Conservation (phyloP, 345 rosid species). For the Euphorbia lathyris region DNA sequence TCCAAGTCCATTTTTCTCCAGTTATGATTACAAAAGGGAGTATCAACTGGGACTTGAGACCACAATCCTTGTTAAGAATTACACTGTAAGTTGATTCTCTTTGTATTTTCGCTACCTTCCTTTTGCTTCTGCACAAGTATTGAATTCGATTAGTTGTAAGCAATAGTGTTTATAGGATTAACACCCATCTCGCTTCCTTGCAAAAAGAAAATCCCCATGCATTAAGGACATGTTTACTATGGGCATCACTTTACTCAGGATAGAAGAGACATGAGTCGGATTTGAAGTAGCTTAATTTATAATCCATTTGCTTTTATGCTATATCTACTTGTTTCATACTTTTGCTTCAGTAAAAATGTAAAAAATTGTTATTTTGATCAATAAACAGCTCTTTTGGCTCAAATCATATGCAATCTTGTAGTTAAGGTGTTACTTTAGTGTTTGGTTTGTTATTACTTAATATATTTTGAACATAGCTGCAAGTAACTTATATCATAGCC, state of each 20-base stretch:
- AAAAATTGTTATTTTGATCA: background rate
- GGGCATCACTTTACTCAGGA: background rate
- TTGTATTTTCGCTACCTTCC: background rate
- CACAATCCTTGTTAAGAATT: conserved; percentile 89
- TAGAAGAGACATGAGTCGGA: background rate
- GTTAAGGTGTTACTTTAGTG: background rate
- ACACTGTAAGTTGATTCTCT: conserved; percentile 62
- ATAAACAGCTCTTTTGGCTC: background rate
- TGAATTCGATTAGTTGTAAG: background rate
- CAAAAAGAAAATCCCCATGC: background rate
- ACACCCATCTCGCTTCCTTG: background rate
- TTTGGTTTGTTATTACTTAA: background rate
- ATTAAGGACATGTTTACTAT: background rate
- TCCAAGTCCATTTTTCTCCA: conserved; percentile 29
- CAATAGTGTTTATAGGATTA: background rate
- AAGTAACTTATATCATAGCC: background rate
- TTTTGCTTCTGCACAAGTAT: background rate
- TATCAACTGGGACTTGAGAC: conserved; percentile 92
- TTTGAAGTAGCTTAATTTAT: background rate
- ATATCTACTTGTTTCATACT: background rate
- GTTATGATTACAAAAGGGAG: conserved; percentile 97
- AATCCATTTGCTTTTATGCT: background rate
- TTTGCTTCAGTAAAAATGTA: conserved; percentile 1
- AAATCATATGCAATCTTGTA: background rate
- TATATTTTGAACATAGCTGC: background rate